phyloP scores from a whole-genome alignment of 2,329 filamentous ascomycete species.

The Tolypocladium tropicale region DNA sequence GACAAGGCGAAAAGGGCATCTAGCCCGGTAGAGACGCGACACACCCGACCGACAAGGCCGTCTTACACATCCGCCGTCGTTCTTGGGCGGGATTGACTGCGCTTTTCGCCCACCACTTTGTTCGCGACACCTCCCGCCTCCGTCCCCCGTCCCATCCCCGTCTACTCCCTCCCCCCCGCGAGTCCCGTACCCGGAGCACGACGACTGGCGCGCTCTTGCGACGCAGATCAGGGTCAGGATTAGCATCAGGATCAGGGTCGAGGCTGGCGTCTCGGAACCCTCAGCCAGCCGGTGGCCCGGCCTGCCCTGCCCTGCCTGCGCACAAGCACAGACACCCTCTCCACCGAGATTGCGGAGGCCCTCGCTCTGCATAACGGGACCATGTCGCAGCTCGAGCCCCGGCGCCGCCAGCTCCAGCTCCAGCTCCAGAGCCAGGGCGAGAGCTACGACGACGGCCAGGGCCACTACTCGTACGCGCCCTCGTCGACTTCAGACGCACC shows the following conservation, averaged over 20 bases:
- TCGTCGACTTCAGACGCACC: neutral
- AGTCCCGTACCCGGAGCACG: neutral
- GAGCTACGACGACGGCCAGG: neutral
- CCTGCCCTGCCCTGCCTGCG: neutral
- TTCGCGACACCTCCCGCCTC: neutral
- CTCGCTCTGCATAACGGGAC: constrained; percentile 17
- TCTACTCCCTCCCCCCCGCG: neutral
- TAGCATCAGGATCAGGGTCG: neutral
- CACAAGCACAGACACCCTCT: neutral
- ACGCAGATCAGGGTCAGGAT: constrained; percentile 34
- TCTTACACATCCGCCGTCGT: neutral
- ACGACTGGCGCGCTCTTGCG: constrained; percentile 24
- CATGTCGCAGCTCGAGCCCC: constrained; percentile 44
- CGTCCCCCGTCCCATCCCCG: neutral
- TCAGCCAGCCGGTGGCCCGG: constrained; percentile 3
- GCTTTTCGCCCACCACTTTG: neutral
- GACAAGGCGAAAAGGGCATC: neutral
- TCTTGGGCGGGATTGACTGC: neutral
- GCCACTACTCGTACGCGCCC: too few species aligned
- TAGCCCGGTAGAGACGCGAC: neutral
- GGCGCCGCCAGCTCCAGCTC: constrained; percentile 29
- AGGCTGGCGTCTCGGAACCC: constrained; percentile 27
- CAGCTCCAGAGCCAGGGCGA: constrained; percentile 1
- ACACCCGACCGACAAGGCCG: neutral
- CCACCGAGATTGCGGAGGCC: constrained; percentile 4